phyloP scores from a whole-genome alignment of 371 early-diverging fungal species.

The Amoeboaphelidium protococcarum region DNA sequence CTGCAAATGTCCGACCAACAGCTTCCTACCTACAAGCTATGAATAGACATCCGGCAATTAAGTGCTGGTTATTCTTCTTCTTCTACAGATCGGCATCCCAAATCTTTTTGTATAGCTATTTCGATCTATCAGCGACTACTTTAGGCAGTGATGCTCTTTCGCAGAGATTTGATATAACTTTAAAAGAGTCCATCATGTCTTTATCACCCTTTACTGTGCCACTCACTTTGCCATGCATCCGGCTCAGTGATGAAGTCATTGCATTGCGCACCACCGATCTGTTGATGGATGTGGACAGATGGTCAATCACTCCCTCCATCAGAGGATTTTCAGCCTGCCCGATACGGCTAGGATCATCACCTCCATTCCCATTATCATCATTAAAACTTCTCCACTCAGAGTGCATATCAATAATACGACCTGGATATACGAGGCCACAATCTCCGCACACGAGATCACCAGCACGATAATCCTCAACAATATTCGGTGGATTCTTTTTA shows the following conservation, averaged over 20 bases:
- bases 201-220: constrained; percentile 39
- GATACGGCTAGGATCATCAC: constrained; percentile 95
- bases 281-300: constrained; percentile 55
- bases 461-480: constrained; percentile 76
- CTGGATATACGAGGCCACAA: constrained; percentile 88
- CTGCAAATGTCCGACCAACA: constrained; percentile 89
- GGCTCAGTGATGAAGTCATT: constrained; percentile 20
- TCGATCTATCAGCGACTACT: constrained; percentile 71
- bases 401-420: constrained; percentile 93
- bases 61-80: constrained; percentile 68
- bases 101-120: constrained; percentile 64
- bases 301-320: constrained; percentile 18
- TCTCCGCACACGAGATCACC: constrained; percentile 88
- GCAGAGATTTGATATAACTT: constrained; percentile 71
- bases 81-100: constrained; percentile 59
- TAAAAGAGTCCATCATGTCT: constrained; percentile 63
- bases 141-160: constrained; percentile 68
- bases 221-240: constrained; percentile 39
- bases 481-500: constrained; percentile 54
- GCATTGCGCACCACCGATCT: constrained; percentile 53
- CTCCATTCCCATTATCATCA: constrained; percentile 48
- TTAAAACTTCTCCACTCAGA: constrained; percentile 98
- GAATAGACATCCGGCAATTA: constrained; percentile 91
- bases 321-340: constrained; percentile 58
- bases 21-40: constrained; percentile 82